These are phyloP conservation scores for Serendipita sp. DNA, from an alignment of 1,284 basidiomycete genomes.

Conservation along the genomic window DNA sequence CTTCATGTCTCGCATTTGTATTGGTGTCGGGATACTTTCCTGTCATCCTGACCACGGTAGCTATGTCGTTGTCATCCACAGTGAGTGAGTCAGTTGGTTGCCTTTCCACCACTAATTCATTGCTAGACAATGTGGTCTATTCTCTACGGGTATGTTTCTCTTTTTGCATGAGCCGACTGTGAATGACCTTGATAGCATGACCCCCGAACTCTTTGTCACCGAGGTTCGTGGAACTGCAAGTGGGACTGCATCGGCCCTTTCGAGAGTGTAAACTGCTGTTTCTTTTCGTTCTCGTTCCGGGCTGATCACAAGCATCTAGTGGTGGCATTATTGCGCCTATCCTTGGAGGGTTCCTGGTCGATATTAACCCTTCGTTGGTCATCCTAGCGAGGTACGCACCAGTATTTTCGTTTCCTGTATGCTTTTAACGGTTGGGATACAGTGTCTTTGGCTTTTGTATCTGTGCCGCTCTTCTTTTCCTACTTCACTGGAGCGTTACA, in stretches of 20 bases:
- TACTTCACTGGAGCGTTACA: neutral
- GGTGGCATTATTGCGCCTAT: slow-evolving; percentile 86
- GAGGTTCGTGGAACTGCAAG: slow-evolving; percentile 82
- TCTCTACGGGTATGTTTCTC: slow-evolving; percentile 47
- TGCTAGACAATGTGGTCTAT: slow-evolving; percentile 78
- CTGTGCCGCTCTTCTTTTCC: neutral
- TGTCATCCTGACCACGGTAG: slow-evolving; percentile 63
- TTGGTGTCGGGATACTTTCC: slow-evolving; percentile 45
- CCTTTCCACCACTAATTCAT: neutral
- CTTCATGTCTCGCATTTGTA: slow-evolving; percentile 66
- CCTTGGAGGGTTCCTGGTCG: slow-evolving; percentile 66
- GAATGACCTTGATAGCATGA: slow-evolving; percentile 44
- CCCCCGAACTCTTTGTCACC: slow-evolving; percentile 79
- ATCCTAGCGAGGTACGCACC: slow-evolving; percentile 52
- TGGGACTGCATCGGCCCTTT: slow-evolving; percentile 80
- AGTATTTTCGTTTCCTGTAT: neutral
- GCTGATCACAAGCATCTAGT: slow-evolving; percentile 26
- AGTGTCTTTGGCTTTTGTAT: neutral
- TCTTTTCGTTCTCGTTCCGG: slow-evolving; percentile 8
- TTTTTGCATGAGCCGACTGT: slow-evolving; percentile 9
- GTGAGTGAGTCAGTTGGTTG: slow-evolving; percentile 26
- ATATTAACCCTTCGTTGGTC: slow-evolving; percentile 58
- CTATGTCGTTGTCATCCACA: slow-evolving; percentile 70
- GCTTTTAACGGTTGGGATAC: neutral
- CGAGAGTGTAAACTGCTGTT: slow-evolving; percentile 45